Conservation (phyloP, 2,329 filamentous ascomycete genomes). For the Paracoccidioides brasiliensis region DNA sequence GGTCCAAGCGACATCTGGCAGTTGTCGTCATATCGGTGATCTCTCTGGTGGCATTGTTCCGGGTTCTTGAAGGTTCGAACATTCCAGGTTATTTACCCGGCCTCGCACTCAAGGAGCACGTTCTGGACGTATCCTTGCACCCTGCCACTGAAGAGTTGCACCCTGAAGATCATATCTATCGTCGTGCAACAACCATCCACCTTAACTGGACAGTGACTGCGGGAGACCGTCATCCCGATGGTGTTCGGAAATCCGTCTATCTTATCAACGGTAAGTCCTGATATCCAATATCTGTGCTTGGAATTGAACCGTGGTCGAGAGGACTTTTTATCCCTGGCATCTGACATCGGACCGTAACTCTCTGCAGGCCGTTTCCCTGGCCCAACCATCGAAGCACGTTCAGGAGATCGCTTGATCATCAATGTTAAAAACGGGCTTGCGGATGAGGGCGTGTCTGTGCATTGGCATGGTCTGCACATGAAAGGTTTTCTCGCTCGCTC, state of each 20-base stretch:
- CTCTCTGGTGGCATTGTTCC: background rate
- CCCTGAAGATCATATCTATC: constrained; percentile 31
- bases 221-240: constrained; percentile 33
- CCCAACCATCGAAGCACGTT: constrained; percentile 36
- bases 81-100: background rate
- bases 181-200: constrained; percentile 22
- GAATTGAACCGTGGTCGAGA: background rate
- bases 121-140: background rate
- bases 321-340: too few relatives aligned
- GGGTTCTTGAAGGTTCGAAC: background rate
- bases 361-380: constrained; percentile 33
- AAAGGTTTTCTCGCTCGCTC: constrained; percentile 15
- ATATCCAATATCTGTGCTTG: background rate
- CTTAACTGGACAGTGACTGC: constrained; percentile 33
- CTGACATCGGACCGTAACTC: background rate
- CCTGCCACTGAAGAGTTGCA: constrained; percentile 19
- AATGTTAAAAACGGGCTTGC: constrained; percentile 30
- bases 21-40: background rate
- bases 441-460: constrained; percentile 30
- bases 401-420: constrained; percentile 35
- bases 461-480: constrained; percentile 38
- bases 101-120: background rate
- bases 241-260: constrained; percentile 38
- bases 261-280: constrained; percentile 35
- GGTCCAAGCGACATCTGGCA: background rate